These are phyloP conservation scores for Solioccasus polychromus DNA, from an alignment of 768 basidiomycete species.

Conservation along the genomic window DNA sequence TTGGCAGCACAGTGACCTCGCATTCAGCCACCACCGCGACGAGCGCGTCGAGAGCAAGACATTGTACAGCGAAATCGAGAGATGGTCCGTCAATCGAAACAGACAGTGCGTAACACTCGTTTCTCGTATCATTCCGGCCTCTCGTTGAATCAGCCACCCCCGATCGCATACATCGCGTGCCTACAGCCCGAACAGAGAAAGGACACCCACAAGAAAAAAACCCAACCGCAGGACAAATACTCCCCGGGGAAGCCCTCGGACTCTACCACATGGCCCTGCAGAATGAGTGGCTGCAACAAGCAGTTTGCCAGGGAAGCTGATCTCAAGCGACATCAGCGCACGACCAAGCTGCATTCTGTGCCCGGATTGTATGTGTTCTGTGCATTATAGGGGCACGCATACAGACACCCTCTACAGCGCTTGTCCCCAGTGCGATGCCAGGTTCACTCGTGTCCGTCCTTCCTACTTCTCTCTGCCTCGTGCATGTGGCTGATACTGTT, in stretches of 20 bases:
- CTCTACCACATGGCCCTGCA: slow-evolving; percentile 71
- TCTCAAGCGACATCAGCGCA: slow-evolving; percentile 77
- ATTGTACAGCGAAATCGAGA: slow-evolving; percentile 10
- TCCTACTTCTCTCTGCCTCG: slow-evolving; percentile 10
- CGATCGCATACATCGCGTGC: slow-evolving; percentile 8
- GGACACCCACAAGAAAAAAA: slow-evolving; percentile 40
- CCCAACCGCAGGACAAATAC: slow-evolving; percentile 41
- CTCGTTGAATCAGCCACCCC: slow-evolving; percentile 24
- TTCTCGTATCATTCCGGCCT: slow-evolving; percentile 7
- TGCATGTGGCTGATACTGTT: slow-evolving; percentile 15
- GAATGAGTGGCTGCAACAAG: slow-evolving; percentile 78
- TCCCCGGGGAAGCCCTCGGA: slow-evolving; percentile 47
- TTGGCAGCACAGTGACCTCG: not conserved
- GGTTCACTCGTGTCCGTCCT: slow-evolving; percentile 68
- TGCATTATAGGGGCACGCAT: slow-evolving; percentile 15
- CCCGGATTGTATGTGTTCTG: slow-evolving; percentile 59
- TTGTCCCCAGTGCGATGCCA: slow-evolving; percentile 79
- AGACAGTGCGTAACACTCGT: slow-evolving; percentile 31
- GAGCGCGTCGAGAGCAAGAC: slow-evolving; percentile 17
- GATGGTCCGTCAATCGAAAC: slow-evolving; percentile 34
- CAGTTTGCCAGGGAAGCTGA: slow-evolving; percentile 82
- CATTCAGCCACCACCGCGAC: slow-evolving; percentile 31
- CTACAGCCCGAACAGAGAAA: slow-evolving; percentile 41
- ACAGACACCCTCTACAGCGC: slow-evolving; percentile 39
- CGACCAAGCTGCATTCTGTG: slow-evolving; percentile 72